These are phyloP conservation scores for Eleusine indica DNA, from an alignment of 176 grass and related monocot species.

Conservation along the genomic window DNA sequence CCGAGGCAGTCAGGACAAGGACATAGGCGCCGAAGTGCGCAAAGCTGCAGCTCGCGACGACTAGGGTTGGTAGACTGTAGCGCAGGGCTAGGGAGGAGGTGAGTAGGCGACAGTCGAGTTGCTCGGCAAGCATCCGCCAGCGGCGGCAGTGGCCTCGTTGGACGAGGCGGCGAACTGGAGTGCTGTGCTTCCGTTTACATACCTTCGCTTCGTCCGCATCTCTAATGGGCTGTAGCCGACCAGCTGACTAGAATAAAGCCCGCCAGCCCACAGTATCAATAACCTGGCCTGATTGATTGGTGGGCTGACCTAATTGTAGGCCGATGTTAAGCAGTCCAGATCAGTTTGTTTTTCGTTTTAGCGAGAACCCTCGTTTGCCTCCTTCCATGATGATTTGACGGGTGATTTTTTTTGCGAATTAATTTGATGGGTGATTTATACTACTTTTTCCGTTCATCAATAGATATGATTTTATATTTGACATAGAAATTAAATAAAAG, in stretches of 20 bases:
- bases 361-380: no score
- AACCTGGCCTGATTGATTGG: neutral
- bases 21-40: neutral
- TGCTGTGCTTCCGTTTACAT: neutral
- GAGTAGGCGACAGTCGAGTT: neutral
- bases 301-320: neutral
- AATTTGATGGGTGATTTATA: no score
- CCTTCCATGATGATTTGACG: no score
- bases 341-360: neutral
- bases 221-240: neutral
- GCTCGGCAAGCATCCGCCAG: neutral
- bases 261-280: neutral
- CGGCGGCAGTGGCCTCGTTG: neutral
- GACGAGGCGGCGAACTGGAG: neutral
- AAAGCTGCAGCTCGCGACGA: neutral
- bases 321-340: neutral
- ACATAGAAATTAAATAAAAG: no score
- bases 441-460: no score
- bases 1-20: neutral
- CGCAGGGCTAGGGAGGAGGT: neutral
- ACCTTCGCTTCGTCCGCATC: neutral
- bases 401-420: no score
- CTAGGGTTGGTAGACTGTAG: neutral
- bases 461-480: no score
- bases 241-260: neutral